A percentile compares a stretch with the other conserved stretches of the same genome.
These are phyloP conservation scores for Pythium biforme DNA, from an alignment of 352 stramenopile genomes.

Conservation along the genomic window DNA sequence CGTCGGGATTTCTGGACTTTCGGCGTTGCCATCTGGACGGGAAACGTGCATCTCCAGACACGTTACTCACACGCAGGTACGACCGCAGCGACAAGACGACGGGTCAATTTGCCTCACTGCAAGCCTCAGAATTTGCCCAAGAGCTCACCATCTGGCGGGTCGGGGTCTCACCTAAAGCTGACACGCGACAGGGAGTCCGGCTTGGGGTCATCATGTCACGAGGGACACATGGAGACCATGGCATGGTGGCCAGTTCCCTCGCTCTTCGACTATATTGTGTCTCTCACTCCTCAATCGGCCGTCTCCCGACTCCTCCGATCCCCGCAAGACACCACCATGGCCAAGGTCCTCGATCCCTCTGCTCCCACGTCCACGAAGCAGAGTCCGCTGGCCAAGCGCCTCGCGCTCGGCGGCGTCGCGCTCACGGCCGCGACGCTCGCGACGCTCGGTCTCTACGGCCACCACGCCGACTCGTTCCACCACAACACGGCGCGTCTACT, in stretches of 20 bases:
- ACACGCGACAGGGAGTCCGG: background rate
- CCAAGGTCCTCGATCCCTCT: constrained; percentile 4
- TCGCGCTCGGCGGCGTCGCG: constrained; percentile 6
- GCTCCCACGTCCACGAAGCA: background rate
- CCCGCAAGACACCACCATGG: background rate
- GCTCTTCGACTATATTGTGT: background rate
- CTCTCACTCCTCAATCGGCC: constrained; percentile 14
- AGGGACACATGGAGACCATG: too few relatives aligned
- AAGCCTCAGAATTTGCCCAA: background rate
- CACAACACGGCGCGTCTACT: constrained; percentile 28
- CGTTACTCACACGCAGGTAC: background rate
- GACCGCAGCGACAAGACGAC: background rate
- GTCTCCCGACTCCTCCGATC: background rate
- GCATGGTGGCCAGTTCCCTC: background rate
- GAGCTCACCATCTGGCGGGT: background rate
- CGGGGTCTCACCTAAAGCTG: background rate
- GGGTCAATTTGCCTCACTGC: background rate
- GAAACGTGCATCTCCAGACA: background rate
- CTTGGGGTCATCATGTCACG: background rate
- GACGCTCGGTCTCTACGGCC: constrained; percentile 26
- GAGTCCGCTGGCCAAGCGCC: background rate
- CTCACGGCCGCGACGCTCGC: constrained; percentile 10
- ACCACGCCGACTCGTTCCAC: constrained; percentile 24
- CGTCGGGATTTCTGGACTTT: background rate
- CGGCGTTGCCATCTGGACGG: background rate